Conservation (phyloP, 1,139 yeast genomes). For the Pichia kudriavzevii region DNA sequence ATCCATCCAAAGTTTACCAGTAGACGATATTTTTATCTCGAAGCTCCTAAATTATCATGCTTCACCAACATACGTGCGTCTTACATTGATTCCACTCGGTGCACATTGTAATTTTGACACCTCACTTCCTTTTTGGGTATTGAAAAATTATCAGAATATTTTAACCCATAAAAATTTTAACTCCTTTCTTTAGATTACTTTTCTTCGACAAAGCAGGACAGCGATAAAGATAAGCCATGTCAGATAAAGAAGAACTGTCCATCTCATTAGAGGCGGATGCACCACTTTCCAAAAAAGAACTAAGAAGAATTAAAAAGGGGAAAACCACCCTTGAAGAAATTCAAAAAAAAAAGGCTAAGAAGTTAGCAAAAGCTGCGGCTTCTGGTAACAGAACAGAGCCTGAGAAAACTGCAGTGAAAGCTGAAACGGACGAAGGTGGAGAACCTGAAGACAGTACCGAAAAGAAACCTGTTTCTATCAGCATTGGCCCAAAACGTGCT, state of each 20-base stretch:
- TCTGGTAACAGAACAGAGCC: constrained; percentile 2
- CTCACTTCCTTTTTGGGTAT: too few species aligned
- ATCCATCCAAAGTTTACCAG: too few species aligned
- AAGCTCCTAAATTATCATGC: too few species aligned
- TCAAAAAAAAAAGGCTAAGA: constrained; percentile 33
- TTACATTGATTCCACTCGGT: too few species aligned
- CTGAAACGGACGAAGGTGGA: constrained; percentile 27
- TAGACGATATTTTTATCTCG: too few species aligned
- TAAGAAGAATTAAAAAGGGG: constrained; percentile 77
- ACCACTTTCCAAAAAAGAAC: constrained; percentile 88
- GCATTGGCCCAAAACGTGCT: constrained; percentile 31
- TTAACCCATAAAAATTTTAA: too few species aligned
- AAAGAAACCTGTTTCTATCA: neutral
- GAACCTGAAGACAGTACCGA: constrained; percentile 22
- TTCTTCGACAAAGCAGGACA: too few species aligned
- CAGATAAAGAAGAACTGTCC: constrained; percentile 52
- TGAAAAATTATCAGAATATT: too few species aligned
- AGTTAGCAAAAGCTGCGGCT: constrained; percentile 12
- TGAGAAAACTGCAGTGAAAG: constrained; percentile 6
- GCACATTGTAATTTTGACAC: too few species aligned
- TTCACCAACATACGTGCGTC: too few species aligned
- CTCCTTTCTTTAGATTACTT: too few species aligned
- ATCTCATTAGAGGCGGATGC: constrained; percentile 71
- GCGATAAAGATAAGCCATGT: too few species aligned
- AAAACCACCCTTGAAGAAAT: constrained; percentile 55